These are phyloP conservation scores for Xylariaceae sp. DNA, from an alignment of 2,329 filamentous ascomycete genomes.

Conservation along the genomic window DNA sequence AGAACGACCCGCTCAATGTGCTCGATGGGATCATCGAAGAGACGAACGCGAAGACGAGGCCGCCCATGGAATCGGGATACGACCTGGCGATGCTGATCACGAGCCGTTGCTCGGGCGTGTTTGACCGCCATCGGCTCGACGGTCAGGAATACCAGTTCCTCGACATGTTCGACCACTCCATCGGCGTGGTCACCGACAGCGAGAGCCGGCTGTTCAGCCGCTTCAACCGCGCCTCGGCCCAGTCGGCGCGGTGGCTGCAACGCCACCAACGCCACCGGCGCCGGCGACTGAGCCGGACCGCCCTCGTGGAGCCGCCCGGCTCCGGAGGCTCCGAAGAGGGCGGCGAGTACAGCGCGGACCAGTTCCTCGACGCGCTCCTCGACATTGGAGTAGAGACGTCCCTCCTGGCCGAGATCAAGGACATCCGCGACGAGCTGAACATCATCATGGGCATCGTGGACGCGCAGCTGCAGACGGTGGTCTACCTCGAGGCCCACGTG, in stretches of 20 bases:
- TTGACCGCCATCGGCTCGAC: slow-evolving; percentile 52
- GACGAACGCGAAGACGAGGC: slow-evolving; percentile 58
- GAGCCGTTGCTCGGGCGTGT: slow-evolving; percentile 53
- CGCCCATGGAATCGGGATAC: slow-evolving; percentile 55
- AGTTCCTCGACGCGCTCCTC: slow-evolving; percentile 50
- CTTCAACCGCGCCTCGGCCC: slow-evolving; percentile 54
- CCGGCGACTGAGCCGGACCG: slow-evolving; percentile 18
- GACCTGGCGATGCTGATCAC: slow-evolving; percentile 59
- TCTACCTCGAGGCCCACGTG: slow-evolving; percentile 41
- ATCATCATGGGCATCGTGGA: slow-evolving; percentile 52
- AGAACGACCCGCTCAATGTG: slow-evolving; percentile 58
- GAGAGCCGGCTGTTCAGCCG: slow-evolving; percentile 54
- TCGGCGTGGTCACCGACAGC: slow-evolving; percentile 47
- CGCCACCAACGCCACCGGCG: slow-evolving; percentile 32
- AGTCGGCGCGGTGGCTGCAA: slow-evolving; percentile 49
- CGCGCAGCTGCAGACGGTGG: slow-evolving; percentile 42
- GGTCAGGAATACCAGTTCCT: slow-evolving; percentile 59
- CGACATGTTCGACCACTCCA: slow-evolving; percentile 62
- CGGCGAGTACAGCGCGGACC: slow-evolving; percentile 25
- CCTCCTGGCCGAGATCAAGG: slow-evolving; percentile 58
- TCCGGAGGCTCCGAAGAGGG: slow-evolving; percentile 7
- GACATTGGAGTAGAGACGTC: slow-evolving; percentile 57
- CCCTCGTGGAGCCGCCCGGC: background rate
- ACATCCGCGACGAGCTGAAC: slow-evolving; percentile 62
- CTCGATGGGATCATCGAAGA: slow-evolving; percentile 59